Percentiles rank a stretch among this genome's conserved stretches.
Evolutionary conservation across 345 rosid species (phyloP).

Genomic region (Triadica sebifera): DNA sequence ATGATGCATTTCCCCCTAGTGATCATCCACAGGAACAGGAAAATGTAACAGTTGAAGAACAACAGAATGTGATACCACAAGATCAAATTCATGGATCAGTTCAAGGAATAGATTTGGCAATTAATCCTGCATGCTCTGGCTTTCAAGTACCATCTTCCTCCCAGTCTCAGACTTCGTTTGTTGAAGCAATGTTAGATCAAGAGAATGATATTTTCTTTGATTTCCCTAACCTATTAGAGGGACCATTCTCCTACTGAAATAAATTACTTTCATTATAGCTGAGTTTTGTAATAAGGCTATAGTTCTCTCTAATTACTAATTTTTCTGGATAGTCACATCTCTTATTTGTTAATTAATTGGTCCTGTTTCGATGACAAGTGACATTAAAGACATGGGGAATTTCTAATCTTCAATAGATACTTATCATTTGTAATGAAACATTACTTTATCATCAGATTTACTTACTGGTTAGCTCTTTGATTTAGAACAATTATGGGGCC

Average conservation of each 20-base stretch:
- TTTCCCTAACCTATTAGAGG: slow-evolving; percentile 63
- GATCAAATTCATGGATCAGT: background rate
- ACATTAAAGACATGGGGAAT: background rate
- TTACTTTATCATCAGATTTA: too few species aligned
- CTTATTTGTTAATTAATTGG: too few species aligned
- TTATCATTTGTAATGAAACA: too few species aligned
- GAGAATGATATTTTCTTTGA: slow-evolving; percentile 67
- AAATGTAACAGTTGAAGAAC: background rate
- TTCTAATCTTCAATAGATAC: too few species aligned
- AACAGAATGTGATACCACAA: background rate
- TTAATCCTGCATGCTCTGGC: slow-evolving; percentile 15
- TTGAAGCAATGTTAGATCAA: slow-evolving; percentile 60
- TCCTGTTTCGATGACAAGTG: too few species aligned
- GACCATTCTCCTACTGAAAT: slow-evolving; percentile 34
- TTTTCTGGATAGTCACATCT: too few species aligned
- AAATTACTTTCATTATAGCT: background rate
- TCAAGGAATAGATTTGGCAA: slow-evolving; percentile 15
- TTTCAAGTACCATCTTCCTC: slow-evolving; percentile 15
- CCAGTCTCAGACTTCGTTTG: slow-evolving; percentile 47
- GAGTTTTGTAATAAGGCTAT: background rate
- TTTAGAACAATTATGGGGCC: too few species aligned
- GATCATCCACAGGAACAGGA: slow-evolving; percentile 29
- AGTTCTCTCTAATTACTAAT: too few species aligned
- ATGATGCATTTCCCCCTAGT: slow-evolving; percentile 37
- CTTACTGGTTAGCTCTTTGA: too few species aligned